Base-by-base conservation (phyloP, 2,329 filamentous ascomycete species). In the Trichoderma endophyticum region DNA sequence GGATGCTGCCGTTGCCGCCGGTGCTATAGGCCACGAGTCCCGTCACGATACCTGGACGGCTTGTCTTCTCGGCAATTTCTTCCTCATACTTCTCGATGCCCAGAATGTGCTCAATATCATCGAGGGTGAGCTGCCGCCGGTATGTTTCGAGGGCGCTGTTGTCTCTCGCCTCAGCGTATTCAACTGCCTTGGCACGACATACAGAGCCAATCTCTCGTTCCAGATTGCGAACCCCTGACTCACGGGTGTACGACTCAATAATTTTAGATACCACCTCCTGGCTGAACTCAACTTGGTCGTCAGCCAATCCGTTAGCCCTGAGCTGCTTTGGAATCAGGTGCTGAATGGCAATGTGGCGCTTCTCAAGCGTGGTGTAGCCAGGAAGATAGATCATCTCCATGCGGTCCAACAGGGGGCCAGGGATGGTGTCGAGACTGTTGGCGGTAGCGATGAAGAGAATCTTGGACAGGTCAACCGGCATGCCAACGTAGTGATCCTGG, bases 301-400 rank as follows among this genome's bases (percentile, higher is more conserved):
- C 85, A 63, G 86, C 86, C 66, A 99, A 89, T 30, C 96, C 96
- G 79, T 99, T 99, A 70, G 93, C 92, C 64, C 90, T 91, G 77
- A 98, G 91, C 81, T 99, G 96, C 84, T 98, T 99, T 14, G 96
- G 96, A 24, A 99, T 91, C n/a, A 99, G 86, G 81, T 99, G 96
- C 76, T 92, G 92, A 77, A 91, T 90, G 18, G 96, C 95, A 79
- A 99, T 99, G 80, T 98, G 94, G 71, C 94, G 90, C 85, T 99
- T 99, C 85, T 99, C 96, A 21, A 98, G 87, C 6, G 95, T 98
- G 0, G 96, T 99, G 84, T 99, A 99, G 75, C 96, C 96, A 2
- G 94, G 93, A 26, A 99, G 88, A 75, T 93, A 89, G 70, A 99
- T 97, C 7, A 92, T 97, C 83, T 99, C 96, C 95, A 99, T 98